These are phyloP conservation scores for Simmondsia chinensis DNA, from an alignment of 148 eudicot species.

Conservation along the genomic window DNA sequence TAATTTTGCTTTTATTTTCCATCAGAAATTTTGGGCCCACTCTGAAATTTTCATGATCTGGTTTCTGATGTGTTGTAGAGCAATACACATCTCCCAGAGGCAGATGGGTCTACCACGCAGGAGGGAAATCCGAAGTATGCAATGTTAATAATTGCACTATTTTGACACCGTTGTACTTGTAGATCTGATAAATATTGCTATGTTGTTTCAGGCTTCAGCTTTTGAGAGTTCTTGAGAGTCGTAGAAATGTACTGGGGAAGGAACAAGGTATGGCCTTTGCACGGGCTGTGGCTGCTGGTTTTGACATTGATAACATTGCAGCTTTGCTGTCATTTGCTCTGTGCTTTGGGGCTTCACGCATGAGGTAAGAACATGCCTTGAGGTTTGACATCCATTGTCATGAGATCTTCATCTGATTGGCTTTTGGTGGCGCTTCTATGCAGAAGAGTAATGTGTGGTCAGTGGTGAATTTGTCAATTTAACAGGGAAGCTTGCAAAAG, in stretches of 20 bases:
- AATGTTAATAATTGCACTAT: slow-evolving; percentile 2
- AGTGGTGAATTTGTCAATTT: slow-evolving; percentile 1
- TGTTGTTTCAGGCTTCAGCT: slow-evolving; percentile 66
- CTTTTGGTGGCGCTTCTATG: background rate
- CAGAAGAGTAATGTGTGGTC: background rate
- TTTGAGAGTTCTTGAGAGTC: slow-evolving; percentile 76
- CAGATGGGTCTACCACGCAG: slow-evolving; percentile 33
- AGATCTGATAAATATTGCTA: slow-evolving; percentile 9
- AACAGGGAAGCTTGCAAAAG: slow-evolving; percentile 77
- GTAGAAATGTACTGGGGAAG: slow-evolving; percentile 69
- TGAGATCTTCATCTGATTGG: background rate
- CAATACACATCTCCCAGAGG: slow-evolving; percentile 35
- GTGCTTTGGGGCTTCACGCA: slow-evolving; percentile 88
- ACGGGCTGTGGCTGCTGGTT: slow-evolving; percentile 92
- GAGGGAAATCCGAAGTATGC: slow-evolving; percentile 71
- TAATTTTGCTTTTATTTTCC: slow-evolving; percentile 14
- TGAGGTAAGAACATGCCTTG: slow-evolving; percentile 46
- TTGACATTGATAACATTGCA: slow-evolving; percentile 64
- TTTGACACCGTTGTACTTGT: background rate
- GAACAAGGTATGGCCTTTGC: slow-evolving; percentile 99
- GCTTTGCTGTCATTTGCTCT: slow-evolving; percentile 63
- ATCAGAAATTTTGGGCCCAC: too few species aligned
- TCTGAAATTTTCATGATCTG: too few species aligned
- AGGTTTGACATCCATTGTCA: background rate
- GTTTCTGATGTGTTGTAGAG: slow-evolving; percentile 41